A percentile compares a stretch with the other conserved stretches of the same genome.
These are phyloP conservation scores for Maudiozyma pseudohumilis DNA, from an alignment of 805 yeast genomes.

Conservation along the genomic window DNA sequence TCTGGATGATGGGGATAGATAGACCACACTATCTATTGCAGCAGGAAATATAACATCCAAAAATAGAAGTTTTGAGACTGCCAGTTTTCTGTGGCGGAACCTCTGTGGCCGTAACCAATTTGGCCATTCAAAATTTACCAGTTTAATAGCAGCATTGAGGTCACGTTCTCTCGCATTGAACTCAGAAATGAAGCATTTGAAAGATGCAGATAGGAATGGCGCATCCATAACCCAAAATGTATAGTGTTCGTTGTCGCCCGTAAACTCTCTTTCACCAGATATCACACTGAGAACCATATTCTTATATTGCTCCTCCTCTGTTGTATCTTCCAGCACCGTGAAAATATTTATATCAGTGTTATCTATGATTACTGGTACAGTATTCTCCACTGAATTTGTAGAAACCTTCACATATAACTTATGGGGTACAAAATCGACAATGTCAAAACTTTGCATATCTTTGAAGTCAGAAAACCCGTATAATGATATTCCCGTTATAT, in stretches of 20 bases:
- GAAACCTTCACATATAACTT: conserved; percentile 16
- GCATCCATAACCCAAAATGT: conserved; percentile 78
- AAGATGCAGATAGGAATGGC: conserved; percentile 33
- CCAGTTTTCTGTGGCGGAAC: conserved; percentile 67
- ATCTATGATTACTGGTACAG: no score
- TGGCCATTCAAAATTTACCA: conserved; percentile 90
- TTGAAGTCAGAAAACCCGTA: conserved; percentile 21
- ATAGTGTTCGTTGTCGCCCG: neutral
- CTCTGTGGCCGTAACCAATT: conserved; percentile 72
- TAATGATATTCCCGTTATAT: conserved; percentile 16
- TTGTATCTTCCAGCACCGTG: conserved; percentile 11
- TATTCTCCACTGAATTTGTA: neutral
- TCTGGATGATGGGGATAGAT: conserved; percentile 63
- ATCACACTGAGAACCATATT: conserved; percentile 12
- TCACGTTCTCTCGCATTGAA: conserved; percentile 7
- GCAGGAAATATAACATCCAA: conserved; percentile 82
- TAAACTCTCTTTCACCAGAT: no score
- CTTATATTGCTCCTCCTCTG: conserved; percentile 11
- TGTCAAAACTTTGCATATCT: conserved; percentile 7
- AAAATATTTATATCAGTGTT: conserved; percentile 13
- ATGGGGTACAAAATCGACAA: conserved; percentile 12
- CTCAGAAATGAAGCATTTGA: conserved; percentile 48
- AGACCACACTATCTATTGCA: conserved; percentile 61
- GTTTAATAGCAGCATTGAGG: conserved; percentile 31
- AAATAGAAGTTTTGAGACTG: conserved; percentile 84